These are phyloP conservation scores for Crithidia sp. DNA, from an alignment of 208 protist genomes.

Conservation along the genomic window DNA sequence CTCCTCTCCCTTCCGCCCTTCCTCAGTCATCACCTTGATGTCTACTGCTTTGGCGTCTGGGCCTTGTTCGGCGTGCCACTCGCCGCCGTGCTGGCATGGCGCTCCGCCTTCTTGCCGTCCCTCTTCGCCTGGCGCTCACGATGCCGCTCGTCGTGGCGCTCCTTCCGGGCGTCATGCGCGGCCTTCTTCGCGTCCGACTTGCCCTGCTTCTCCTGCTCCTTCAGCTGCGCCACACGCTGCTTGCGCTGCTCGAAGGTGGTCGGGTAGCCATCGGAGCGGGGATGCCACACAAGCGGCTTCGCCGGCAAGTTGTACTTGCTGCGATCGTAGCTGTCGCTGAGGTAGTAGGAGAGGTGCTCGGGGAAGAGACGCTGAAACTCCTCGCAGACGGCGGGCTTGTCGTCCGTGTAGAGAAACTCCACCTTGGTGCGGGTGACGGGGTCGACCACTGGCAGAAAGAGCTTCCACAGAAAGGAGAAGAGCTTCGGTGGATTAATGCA, in stretches of 20 bases:
- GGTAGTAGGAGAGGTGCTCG: slow-evolving; percentile 47
- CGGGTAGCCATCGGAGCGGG: slow-evolving; percentile 47
- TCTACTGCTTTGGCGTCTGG: neutral
- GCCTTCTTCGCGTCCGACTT: slow-evolving; percentile 33
- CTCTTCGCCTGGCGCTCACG: slow-evolving; percentile 11
- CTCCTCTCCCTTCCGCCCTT: no score
- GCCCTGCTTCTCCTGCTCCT: slow-evolving; percentile 35
- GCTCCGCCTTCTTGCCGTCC: slow-evolving; percentile 9
- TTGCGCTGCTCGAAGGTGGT: slow-evolving; percentile 43
- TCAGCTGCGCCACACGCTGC: slow-evolving; percentile 40
- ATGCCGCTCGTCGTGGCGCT: slow-evolving; percentile 9
- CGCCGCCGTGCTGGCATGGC: neutral
- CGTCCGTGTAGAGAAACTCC: slow-evolving; percentile 77
- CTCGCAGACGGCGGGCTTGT: slow-evolving; percentile 57
- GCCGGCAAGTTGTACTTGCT: slow-evolving; percentile 64
- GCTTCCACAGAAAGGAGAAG: slow-evolving; percentile 81
- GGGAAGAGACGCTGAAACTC: slow-evolving; percentile 76
- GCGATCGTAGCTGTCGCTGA: slow-evolving; percentile 75
- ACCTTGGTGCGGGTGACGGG: slow-evolving; percentile 81
- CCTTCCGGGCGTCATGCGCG: slow-evolving; percentile 34
- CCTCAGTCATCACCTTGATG: neutral
- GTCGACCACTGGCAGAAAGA: slow-evolving; percentile 76
- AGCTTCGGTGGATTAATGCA: slow-evolving; percentile 80
- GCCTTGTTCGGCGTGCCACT: slow-evolving; percentile 6
- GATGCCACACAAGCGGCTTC: slow-evolving; percentile 61